phyloP scores from a whole-genome alignment of 2,329 filamentous ascomycete species.

The Diplodia corticola region DNA sequence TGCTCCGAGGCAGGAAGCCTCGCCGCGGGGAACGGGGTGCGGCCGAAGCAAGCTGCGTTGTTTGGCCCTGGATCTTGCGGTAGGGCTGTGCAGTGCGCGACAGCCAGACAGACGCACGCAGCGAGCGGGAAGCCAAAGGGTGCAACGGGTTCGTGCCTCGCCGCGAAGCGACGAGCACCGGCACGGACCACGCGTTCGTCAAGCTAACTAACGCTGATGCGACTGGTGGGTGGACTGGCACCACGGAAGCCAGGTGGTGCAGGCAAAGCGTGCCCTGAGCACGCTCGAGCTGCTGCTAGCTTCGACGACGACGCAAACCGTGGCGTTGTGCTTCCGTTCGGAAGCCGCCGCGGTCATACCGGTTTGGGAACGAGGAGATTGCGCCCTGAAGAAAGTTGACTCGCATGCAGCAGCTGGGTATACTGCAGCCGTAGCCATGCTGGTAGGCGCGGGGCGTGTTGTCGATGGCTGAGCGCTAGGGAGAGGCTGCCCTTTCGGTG shows the following conservation, averaged over 20 bases:
- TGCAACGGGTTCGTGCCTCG: conserved; percentile 20
- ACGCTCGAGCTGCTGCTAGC: conserved; percentile 12
- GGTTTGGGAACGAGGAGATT: conserved; percentile 13
- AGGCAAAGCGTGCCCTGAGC: conserved; percentile 3
- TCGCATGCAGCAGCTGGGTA: conserved; percentile 5
- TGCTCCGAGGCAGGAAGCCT: not conserved
- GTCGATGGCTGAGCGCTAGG: conserved; percentile 19
- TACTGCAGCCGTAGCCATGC: conserved; percentile 14
- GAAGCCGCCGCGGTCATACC: not conserved
- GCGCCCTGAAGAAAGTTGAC: conserved; percentile 7
- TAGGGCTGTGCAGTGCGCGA: conserved; percentile 9
- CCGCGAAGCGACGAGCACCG: not conserved
- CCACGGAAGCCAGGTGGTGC: conserved; percentile 15
- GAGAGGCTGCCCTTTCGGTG: conserved; percentile 12
- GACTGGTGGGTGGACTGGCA: not conserved
- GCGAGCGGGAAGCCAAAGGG: conserved; percentile 5
- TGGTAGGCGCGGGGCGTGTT: conserved; percentile 8
- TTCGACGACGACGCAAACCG: not conserved
- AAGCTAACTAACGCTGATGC: not conserved
- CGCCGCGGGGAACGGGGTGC: not conserved
- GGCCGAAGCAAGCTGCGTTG: not conserved
- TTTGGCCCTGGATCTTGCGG: conserved; percentile 2
- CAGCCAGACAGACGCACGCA: not conserved
- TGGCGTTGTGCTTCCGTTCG: conserved; percentile 7
- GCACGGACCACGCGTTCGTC: conserved; percentile 22